These are phyloP conservation scores for Dalbergia cochinchinensis DNA, from an alignment of 306 rosid genomes.

Conservation along the genomic window DNA sequence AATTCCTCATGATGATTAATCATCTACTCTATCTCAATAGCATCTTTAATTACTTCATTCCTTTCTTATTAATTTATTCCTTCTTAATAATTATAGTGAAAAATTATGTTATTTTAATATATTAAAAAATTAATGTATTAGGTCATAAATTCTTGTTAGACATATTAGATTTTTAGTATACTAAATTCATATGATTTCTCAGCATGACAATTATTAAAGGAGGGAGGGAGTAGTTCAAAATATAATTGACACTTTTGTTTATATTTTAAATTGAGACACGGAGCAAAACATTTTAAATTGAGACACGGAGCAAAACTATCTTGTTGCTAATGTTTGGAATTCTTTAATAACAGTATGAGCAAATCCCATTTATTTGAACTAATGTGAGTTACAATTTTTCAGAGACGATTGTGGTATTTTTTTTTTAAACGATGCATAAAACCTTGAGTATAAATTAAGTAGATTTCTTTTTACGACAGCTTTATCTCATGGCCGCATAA, in stretches of 20 bases:
- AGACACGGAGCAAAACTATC: neutral
- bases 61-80: too few species aligned
- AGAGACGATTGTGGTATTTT: neutral
- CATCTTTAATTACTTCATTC: too few species aligned
- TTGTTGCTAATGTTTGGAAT: neutral
- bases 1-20: neutral
- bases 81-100: too few species aligned
- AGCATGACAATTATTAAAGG: too few species aligned
- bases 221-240: neutral
- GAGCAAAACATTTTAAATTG: neutral
- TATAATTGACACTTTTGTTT: neutral
- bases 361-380: neutral
- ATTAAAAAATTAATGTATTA: too few species aligned
- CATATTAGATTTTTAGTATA: too few species aligned
- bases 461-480: too few species aligned
- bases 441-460: neutral
- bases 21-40: neutral
- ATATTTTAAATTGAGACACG: too few species aligned
- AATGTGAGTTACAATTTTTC: neutral
- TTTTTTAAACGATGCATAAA: neutral
- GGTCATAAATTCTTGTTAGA: too few species aligned
- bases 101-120: too few species aligned
- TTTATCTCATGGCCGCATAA: too few species aligned
- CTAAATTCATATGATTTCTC: too few species aligned
- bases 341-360: neutral